Percentiles rank a stretch among this genome's conserved stretches.
These are phyloP conservation scores for Debaryomycetaceae sp. DNA, from an alignment of 1,139 yeast species.

Conservation along the genomic window DNA sequence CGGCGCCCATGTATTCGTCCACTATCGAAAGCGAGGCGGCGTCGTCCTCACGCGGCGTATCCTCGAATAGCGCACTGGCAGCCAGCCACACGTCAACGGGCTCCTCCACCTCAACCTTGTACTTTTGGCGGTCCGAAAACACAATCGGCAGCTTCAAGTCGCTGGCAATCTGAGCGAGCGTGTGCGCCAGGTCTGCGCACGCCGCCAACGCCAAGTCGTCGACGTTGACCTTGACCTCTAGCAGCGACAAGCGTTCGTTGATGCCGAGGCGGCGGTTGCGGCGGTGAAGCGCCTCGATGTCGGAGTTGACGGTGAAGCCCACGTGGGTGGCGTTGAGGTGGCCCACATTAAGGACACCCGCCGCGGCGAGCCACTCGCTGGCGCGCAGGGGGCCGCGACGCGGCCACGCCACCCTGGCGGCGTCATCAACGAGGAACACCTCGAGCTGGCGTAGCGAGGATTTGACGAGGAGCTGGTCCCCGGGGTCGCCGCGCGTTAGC, in stretches of 20 bases:
- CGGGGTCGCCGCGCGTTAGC: slow-evolving; percentile 28
- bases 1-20: slow-evolving; percentile 20
- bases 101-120: slow-evolving; percentile 30
- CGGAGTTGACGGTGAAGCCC: slow-evolving; percentile 33
- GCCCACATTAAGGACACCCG: slow-evolving; percentile 48
- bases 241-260: slow-evolving; percentile 19
- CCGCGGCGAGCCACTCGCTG: slow-evolving; percentile 21
- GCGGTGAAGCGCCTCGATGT: slow-evolving; percentile 18
- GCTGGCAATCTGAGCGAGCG: slow-evolving; percentile 59
- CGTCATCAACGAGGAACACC: slow-evolving; percentile 57
- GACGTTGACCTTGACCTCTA: slow-evolving; percentile 44
- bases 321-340: slow-evolving; percentile 37
- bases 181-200: slow-evolving; percentile 84
- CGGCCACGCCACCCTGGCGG: no score
- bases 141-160: slow-evolving; percentile 69
- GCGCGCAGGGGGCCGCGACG: no score
- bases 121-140: slow-evolving; percentile 55
- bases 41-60: slow-evolving; percentile 6
- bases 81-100: slow-evolving; percentile 47
- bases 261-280: slow-evolving; percentile 19
- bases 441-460: slow-evolving; percentile 43
- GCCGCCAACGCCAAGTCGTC: slow-evolving; percentile 52
- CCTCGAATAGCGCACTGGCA: slow-evolving; percentile 26
- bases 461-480: slow-evolving; percentile 32
- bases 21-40: slow-evolving; percentile 12